Conservation (phyloP, 768 basidiomycete genomes). For the Mycena sanguinolenta region DNA sequence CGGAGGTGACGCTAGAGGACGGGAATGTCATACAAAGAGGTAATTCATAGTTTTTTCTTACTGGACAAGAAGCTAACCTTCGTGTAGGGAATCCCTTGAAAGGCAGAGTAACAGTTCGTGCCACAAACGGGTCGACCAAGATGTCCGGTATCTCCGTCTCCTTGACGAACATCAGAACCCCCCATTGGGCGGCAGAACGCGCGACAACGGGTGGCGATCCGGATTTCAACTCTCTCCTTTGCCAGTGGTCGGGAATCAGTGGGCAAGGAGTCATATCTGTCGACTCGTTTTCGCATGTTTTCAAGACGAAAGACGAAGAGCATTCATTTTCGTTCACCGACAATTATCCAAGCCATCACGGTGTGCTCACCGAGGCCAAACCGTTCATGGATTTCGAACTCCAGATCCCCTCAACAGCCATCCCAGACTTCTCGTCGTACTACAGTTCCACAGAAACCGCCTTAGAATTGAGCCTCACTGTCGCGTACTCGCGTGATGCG, state of each 20-base stretch:
- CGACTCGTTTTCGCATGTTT: not conserved
- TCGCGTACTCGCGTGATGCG: not conserved
- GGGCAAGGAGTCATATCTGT: not conserved
- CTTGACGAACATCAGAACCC: not conserved
- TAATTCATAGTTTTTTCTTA: not conserved
- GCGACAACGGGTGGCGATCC: not conserved
- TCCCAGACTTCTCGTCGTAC: conserved; percentile 12
- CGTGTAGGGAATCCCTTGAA: not conserved
- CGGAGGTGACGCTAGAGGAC: conserved; percentile 18
- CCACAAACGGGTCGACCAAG: not conserved
- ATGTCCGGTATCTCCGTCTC: conserved; percentile 4
- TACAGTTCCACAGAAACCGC: not conserved
- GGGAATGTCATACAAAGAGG: conserved; percentile 7
- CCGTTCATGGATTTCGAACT: conserved; percentile 12
- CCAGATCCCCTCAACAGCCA: not conserved
- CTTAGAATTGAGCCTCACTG: not conserved
- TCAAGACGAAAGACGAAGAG: not conserved
- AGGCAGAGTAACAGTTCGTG: conserved; percentile 10
- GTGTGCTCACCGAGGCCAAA: not conserved
- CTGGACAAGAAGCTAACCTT: not conserved
- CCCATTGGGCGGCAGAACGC: not conserved
- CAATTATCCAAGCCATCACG: not conserved
- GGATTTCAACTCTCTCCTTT: not conserved
- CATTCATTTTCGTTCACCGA: not conserved
- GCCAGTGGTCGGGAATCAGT: not conserved